Evolutionary conservation across 805 yeast genomes (phyloP), one percentile per base, ranked within the genome.

Genomic region (Saccharomycopsis malanga): DNA sequence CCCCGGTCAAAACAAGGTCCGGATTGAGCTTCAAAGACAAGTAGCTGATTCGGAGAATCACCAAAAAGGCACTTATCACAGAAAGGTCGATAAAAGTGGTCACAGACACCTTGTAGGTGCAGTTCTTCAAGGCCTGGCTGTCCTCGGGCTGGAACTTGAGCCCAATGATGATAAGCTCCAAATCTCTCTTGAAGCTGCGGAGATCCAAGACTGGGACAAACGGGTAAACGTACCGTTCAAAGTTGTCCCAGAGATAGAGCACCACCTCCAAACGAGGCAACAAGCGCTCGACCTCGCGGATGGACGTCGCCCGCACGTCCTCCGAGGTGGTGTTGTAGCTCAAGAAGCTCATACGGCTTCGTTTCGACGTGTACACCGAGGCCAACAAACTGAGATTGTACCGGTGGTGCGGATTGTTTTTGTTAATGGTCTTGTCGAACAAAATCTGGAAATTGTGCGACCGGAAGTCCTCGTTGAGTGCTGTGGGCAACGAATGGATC

Each of bases 141-240:
- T 25, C 32, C 9, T 34, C 35, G n/a, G 17, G 22, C 14, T 17
- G 24, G 27, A 50, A 38, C 17, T 41, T 34, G n/a, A 50, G 21
- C 10, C 54, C 52, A 6, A 34, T 34, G 4, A 50, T 32, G n/a
- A 45, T 29, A 2, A 39, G 17, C 30, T 44, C 52, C 15, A 50
- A 20, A 18, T 45, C 48, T 22, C 34, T 41, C 30, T 44, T 44
- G 17, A 44, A 43, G 7, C 25, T 25, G 15, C 21, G n/a, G 14
- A 50, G 29, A 39, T 47, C 48, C 9, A 47, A 14, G 5, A 44
- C 29, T 5, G 52, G 52, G 6, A 44, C 29, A 32, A 50, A 50
- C 17, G 52, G 54, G 23, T 47, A 40, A n/a, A 50, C 21, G 38
- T 36, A 48, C 20, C 41, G 40, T 35, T 44, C 54, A 44, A 24